Percentiles rank a stretch among this genome's conserved stretches.
Evolutionary conservation across 2,329 filamentous ascomycete species (phyloP).

Genomic region (Ophiostoma tasmaniense): DNA sequence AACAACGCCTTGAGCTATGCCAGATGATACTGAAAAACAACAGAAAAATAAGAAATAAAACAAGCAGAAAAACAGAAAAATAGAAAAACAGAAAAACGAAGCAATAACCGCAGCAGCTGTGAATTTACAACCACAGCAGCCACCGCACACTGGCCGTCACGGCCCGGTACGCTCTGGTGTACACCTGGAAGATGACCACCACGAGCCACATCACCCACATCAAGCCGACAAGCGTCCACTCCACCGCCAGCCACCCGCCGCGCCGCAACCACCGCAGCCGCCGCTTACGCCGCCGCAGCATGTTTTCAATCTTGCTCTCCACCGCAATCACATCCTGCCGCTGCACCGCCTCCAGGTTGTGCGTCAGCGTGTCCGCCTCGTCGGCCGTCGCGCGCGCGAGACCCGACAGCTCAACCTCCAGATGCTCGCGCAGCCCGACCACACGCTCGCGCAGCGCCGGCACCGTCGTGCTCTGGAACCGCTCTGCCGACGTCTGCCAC

Average conservation of each 20-base stretch:
- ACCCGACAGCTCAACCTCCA: conserved; percentile 46
- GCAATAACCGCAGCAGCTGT: not conserved
- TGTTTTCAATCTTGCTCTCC: conserved; percentile 68
- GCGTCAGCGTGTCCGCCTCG: conserved; percentile 69
- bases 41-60: not conserved
- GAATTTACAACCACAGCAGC: conserved; percentile 68
- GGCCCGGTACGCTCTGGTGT: conserved; percentile 43
- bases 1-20: not conserved
- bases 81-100: not conserved
- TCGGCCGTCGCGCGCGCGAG: conserved; percentile 62
- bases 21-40: not conserved
- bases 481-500: conserved; percentile 53
- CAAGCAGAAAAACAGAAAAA: not conserved
- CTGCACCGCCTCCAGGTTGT: conserved; percentile 66
- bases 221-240: conserved; percentile 79
- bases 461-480: conserved; percentile 49
- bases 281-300: conserved; percentile 59
- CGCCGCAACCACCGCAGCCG: conserved; percentile 66
- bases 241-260: conserved; percentile 70
- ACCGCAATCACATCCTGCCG: conserved; percentile 74
- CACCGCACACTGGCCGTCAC: conserved; percentile 57
- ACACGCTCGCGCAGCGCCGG: conserved; percentile 43
- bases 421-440: conserved; percentile 37
- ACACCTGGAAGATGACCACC: conserved; percentile 64
- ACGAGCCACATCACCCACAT: conserved; percentile 95